Percentiles rank a stretch among this genome's conserved stretches.
phyloP scores from a whole-genome alignment of 352 stramenopile genomes.

The Globisporangium viniferum region DNA sequence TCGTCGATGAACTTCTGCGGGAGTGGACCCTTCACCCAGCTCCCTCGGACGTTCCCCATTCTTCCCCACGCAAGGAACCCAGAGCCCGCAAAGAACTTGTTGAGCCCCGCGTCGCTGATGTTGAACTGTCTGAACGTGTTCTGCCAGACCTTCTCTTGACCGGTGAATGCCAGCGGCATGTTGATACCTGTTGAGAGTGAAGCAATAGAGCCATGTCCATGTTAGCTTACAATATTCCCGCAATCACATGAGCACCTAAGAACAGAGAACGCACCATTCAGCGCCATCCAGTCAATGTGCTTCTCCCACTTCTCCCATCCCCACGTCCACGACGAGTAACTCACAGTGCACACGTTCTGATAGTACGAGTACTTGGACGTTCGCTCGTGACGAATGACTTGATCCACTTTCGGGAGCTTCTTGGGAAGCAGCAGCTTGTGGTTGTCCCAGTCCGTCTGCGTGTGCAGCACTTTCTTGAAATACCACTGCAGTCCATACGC shows the following conservation, averaged over 20 bases:
- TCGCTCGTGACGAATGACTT: conserved; percentile 43
- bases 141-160: conserved; percentile 88
- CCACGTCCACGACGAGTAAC: conserved; percentile 89
- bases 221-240: neutral
- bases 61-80: conserved; percentile 89
- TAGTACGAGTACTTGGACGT: conserved; percentile 86
- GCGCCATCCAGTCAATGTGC: conserved; percentile 92
- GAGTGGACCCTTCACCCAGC: conserved; percentile 79
- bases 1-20: conserved; percentile 83
- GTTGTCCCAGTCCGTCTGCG: conserved; percentile 81
- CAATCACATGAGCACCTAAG: neutral
- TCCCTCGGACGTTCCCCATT: conserved; percentile 88
- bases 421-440: conserved; percentile 60
- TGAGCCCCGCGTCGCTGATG: conserved; percentile 63
- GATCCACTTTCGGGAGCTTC: conserved; percentile 40
- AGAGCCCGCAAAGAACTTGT: conserved; percentile 88
- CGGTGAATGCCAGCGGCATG: conserved; percentile 87
- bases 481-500: conserved; percentile 77
- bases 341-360: conserved; percentile 91
- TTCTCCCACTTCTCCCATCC: conserved; percentile 86
- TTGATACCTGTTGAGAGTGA: conserved; percentile 67
- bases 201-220: neutral
- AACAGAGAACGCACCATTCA: conserved; percentile 56
- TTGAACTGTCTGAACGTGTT: conserved; percentile 86
- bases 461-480: conserved; percentile 65